phyloP scores from a whole-genome alignment of 2,329 filamentous ascomycete species.

The Sarocladium strictum region DNA sequence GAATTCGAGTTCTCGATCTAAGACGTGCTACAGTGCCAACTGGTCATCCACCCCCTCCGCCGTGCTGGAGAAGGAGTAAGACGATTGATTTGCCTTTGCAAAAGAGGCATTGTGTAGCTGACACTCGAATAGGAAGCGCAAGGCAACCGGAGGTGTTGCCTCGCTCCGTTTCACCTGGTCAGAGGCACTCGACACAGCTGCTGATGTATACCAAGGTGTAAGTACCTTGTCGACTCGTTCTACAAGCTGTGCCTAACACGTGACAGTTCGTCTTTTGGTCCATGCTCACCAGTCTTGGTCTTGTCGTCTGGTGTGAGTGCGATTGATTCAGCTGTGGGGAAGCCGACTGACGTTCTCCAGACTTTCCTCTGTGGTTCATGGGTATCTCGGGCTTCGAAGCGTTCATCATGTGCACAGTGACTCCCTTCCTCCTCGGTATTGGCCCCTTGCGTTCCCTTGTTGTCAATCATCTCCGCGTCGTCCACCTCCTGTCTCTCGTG shows the following conservation, averaged over 20 bases:
- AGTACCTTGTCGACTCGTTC: slow-evolving; percentile 24
- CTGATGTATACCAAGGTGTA: slow-evolving; percentile 90
- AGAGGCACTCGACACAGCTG: slow-evolving; percentile 71
- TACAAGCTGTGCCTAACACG: slow-evolving; percentile 15
- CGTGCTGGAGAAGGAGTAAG: slow-evolving; percentile 69
- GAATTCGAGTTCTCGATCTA: slow-evolving; percentile 13
- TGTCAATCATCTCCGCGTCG: slow-evolving; percentile 60
- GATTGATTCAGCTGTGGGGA: too few species aligned
- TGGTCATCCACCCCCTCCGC: slow-evolving; percentile 39
- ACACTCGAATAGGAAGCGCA: slow-evolving; percentile 58
- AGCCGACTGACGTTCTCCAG: slow-evolving; percentile 32
- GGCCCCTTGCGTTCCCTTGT: slow-evolving; percentile 61
- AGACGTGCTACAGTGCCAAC: slow-evolving; percentile 37
- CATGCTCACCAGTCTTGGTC: slow-evolving; percentile 79
- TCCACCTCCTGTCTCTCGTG: slow-evolving; percentile 71
- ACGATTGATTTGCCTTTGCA: slow-evolving; percentile 15
- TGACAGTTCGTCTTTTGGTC: slow-evolving; percentile 89
- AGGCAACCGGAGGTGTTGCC: slow-evolving; percentile 64
- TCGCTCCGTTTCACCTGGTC: slow-evolving; percentile 65
- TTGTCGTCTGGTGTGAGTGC: slow-evolving; percentile 89
- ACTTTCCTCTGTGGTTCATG: slow-evolving; percentile 98
- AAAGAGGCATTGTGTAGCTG: slow-evolving; percentile 15
- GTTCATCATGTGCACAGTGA: slow-evolving; percentile 76
- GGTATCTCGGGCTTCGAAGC: slow-evolving; percentile 95
- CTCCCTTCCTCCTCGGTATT: slow-evolving; percentile 73